Percentiles rank a stretch among this genome's conserved stretches.
These are phyloP conservation scores for Ilyonectria destructans DNA, from an alignment of 2,329 filamentous ascomycete genomes.

Conservation along the genomic window DNA sequence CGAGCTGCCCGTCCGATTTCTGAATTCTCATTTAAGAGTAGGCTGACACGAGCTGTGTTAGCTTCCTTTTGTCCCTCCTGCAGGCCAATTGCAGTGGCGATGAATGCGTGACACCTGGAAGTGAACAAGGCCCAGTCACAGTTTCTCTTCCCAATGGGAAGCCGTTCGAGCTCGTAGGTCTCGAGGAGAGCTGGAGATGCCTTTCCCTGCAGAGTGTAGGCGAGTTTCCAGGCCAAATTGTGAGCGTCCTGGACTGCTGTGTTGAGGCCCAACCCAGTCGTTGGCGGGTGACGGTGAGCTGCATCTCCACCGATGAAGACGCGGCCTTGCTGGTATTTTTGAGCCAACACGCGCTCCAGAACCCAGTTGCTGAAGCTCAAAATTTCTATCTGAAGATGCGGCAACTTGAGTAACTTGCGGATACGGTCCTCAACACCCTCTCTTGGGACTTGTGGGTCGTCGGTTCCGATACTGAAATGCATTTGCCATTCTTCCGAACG, in stretches of 20 bases:
- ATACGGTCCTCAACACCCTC: neutral
- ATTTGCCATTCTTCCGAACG: slow-evolving; percentile 4
- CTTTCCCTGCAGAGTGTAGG: neutral
- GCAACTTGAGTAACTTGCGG: slow-evolving; percentile 9
- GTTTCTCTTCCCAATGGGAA: neutral
- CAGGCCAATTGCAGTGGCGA: slow-evolving; percentile 5
- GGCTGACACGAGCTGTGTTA: neutral
- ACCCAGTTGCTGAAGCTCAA: slow-evolving; percentile 1
- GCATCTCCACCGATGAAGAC: slow-evolving; percentile 7
- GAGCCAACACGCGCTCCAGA: neutral
- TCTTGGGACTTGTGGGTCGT: neutral
- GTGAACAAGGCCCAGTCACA: slow-evolving; percentile 16
- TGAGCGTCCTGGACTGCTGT: slow-evolving; percentile 1
- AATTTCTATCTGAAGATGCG: neutral
- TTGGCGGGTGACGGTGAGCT: slow-evolving; percentile 3
- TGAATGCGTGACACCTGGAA: neutral
- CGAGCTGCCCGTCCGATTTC: neutral
- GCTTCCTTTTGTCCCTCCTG: neutral
- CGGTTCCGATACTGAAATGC: neutral
- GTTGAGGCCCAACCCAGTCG: slow-evolving; percentile 9
- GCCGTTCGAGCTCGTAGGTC: neutral
- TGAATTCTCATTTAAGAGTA: neutral
- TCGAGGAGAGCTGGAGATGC: neutral
- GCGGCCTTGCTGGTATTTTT: slow-evolving; percentile 1
- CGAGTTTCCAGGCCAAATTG: neutral